Conservation (phyloP, 139 green algal species). For the Haematococcus sp. region DNA sequence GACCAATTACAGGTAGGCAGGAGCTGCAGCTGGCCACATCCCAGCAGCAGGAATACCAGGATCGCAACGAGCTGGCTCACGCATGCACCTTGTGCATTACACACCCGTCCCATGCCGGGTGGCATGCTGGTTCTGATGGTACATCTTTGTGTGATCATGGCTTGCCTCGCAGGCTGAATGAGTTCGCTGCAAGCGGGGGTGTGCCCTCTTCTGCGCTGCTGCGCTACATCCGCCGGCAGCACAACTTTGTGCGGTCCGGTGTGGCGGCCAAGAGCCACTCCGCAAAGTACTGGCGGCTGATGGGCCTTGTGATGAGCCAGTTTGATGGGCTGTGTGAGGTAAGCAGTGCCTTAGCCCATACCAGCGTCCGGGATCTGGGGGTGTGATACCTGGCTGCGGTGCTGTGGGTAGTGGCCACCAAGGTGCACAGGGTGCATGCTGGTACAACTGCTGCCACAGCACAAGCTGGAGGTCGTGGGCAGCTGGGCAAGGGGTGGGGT, state of each 20-base stretch:
- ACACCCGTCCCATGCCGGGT: no score
- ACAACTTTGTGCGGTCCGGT: neutral
- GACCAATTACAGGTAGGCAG: slow-evolving; percentile 34
- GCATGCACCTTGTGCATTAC: neutral
- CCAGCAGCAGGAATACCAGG: no score
- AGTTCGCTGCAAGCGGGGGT: slow-evolving; percentile 15
- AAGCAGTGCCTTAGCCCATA: neutral
- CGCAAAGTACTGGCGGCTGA: slow-evolving; percentile 26
- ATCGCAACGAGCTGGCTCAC: neutral
- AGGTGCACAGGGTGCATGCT: no score
- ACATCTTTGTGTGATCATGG: no score
- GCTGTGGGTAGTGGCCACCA: no score
- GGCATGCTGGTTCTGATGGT: no score
- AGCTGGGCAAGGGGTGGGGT: no score
- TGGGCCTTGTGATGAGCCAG: slow-evolving; percentile 40
- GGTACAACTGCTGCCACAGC: no score
- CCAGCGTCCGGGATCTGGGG: no score
- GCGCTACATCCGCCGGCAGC: slow-evolving; percentile 17
- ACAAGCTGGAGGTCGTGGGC: no score
- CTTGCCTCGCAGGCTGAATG: slow-evolving; percentile 22
- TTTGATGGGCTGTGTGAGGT: slow-evolving; percentile 31
- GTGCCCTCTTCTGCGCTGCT: slow-evolving; percentile 20
- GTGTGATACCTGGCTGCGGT: no score
- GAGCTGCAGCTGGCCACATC: neutral
- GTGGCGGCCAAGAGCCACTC: neutral